phyloP scores from a whole-genome alignment of 768 basidiomycete genomes.

The Calocybe gangraenosa region DNA sequence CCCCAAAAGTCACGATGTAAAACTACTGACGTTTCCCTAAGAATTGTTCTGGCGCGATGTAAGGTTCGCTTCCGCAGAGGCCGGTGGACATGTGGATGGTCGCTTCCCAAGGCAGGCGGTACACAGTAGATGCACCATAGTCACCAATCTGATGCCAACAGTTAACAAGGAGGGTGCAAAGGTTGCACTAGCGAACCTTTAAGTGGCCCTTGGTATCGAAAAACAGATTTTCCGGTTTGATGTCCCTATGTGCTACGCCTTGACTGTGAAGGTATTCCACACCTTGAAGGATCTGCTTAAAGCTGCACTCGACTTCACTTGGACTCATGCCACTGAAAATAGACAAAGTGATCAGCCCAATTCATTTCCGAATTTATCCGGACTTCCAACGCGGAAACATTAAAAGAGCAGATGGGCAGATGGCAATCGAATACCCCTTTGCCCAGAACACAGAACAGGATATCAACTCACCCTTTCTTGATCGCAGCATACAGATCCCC shows the following conservation, averaged over 20 bases:
- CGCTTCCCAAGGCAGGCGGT: constrained; percentile 95
- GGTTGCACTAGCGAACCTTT: constrained; percentile 54
- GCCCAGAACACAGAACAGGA: constrained; percentile 24
- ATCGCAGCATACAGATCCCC: constrained; percentile 98
- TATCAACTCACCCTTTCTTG: constrained; percentile 72
- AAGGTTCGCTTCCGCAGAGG: constrained; percentile 95
- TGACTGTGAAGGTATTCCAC: constrained; percentile 91
- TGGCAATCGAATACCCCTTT: background rate
- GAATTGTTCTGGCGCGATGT: constrained; percentile 98
- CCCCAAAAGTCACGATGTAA: constrained; percentile 24
- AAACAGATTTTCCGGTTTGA: constrained; percentile 97
- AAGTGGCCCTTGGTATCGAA: constrained; percentile 90
- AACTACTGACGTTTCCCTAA: constrained; percentile 83
- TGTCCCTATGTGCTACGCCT: constrained; percentile 96
- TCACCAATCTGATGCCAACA: constrained; percentile 69
- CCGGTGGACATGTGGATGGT: constrained; percentile 97
- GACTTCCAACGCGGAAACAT: background rate
- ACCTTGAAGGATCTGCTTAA: constrained; percentile 91
- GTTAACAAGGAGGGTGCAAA: background rate
- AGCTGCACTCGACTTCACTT: constrained; percentile 94
- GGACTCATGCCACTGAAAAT: constrained; percentile 63
- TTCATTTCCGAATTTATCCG: constrained; percentile 10
- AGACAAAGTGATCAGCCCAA: constrained; percentile 11
- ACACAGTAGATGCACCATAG: constrained; percentile 98
- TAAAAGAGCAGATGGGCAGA: constrained; percentile 6